A percentile compares a stretch with the other conserved stretches of the same genome.
phyloP scores from a whole-genome alignment of 768 basidiomycete species.

The Trametes cubensis region DNA sequence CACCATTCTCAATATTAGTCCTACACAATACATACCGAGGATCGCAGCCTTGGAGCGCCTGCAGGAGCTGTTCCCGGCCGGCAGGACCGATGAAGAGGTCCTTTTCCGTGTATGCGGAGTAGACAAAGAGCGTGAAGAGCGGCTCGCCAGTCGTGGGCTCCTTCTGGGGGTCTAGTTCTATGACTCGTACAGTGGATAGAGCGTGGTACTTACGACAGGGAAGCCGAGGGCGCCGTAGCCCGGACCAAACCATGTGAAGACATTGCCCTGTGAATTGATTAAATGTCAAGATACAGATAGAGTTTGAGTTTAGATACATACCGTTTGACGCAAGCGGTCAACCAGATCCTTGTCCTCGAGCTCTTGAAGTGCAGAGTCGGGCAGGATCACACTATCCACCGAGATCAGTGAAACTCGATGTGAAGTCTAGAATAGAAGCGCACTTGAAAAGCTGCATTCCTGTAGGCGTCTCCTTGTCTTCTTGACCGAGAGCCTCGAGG shows the following conservation, averaged over 20 bases:
- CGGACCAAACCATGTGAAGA: conserved; percentile 19
- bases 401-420: neutral
- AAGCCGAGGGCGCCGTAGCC: conserved; percentile 24
- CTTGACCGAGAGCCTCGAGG: conserved; percentile 15
- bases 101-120: neutral
- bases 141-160: conserved; percentile 7
- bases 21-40: conserved; percentile 17
- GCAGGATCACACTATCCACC: conserved; percentile 16
- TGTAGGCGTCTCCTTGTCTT: conserved; percentile 10
- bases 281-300: neutral
- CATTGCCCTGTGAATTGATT: conserved; percentile 12
- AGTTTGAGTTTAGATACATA: neutral
- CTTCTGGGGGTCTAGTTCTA: neutral
- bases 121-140: conserved; percentile 14
- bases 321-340: conserved; percentile 10
- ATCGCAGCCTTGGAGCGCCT: conserved; percentile 20
- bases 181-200: neutral
- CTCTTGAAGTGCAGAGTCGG: conserved; percentile 10
- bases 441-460: conserved; percentile 26
- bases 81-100: neutral
- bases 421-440: neutral
- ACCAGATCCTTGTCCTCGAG: conserved; percentile 16
- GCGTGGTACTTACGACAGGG: conserved; percentile 18
- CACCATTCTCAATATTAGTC: neutral
- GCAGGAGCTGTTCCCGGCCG: conserved; percentile 11